Evolutionary conservation across 306 rosid species (phyloP).

Genomic region (Clitoria ternatea): DNA sequence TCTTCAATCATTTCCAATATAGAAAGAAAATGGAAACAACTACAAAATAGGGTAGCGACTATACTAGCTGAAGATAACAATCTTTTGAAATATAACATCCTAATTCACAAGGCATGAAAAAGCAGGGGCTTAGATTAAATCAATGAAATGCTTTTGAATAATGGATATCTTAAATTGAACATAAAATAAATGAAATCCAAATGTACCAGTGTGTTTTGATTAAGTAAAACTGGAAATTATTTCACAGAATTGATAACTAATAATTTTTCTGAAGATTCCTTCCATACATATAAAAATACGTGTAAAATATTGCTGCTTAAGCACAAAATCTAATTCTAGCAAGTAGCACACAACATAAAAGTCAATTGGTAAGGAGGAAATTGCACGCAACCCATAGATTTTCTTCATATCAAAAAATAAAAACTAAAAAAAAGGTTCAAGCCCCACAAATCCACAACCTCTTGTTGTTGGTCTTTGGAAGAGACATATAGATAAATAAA

Average conservation of each 20-base stretch:
- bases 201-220: neutral
- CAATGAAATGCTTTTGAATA: neutral
- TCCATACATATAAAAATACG: neutral
- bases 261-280: constrained; percentile 5
- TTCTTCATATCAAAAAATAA: neutral
- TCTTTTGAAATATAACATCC: constrained; percentile 1
- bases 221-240: neutral
- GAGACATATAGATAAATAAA: neutral
- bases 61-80: neutral
- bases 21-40: constrained; percentile 6
- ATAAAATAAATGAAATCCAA: constrained; percentile 18
- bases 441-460: neutral
- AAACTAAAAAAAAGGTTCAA: neutral
- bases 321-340: neutral
- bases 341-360: constrained; percentile 3
- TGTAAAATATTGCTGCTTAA: constrained; percentile 3
- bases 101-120: constrained; percentile 5
- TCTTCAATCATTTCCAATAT: neutral
- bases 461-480: neutral
- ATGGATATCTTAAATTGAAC: neutral
- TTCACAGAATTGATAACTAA: neutral
- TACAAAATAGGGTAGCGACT: constrained; percentile 14
- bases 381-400: neutral
- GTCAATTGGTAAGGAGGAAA: neutral
- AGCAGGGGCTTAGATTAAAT: neutral